These are phyloP conservation scores for Heracleum sosnowskyi DNA, from an alignment of 129 eudicot genomes.

Conservation along the genomic window DNA sequence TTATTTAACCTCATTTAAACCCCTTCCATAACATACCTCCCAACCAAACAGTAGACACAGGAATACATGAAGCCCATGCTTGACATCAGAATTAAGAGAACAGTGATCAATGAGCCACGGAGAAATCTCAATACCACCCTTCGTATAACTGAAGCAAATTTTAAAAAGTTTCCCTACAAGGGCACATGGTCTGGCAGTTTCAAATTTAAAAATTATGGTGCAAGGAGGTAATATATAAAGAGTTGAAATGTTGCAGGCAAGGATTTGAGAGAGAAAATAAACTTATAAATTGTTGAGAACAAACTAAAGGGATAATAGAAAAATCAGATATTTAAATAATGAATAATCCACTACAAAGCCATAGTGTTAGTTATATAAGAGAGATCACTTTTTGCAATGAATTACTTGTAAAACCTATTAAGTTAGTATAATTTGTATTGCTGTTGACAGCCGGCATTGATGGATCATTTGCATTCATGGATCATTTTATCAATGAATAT, in stretches of 20 bases:
- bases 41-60: not conserved
- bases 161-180: not conserved
- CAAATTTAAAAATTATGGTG: too few species aligned
- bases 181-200: not conserved
- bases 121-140: not conserved
- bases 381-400: not conserved
- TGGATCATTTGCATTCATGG: not conserved
- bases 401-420: not conserved
- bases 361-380: not conserved
- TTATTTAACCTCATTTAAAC: too few species aligned
- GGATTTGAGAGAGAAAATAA: not conserved
- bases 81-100: not conserved
- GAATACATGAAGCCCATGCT: not conserved
- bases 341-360: not conserved
- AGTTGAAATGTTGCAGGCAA: not conserved
- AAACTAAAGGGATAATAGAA: not conserved
- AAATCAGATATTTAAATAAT: not conserved
- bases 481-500: not conserved
- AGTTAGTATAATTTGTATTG: not conserved
- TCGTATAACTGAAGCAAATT: not conserved
- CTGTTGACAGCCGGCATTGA: too few species aligned
- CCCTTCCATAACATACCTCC: not conserved
- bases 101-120: not conserved
- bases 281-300: not conserved
- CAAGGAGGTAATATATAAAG: not conserved